Evolutionary conservation across 345 rosid species (phyloP), one percentile per base, ranked within the genome.

Genomic region (Hevea brasiliensis): DNA sequence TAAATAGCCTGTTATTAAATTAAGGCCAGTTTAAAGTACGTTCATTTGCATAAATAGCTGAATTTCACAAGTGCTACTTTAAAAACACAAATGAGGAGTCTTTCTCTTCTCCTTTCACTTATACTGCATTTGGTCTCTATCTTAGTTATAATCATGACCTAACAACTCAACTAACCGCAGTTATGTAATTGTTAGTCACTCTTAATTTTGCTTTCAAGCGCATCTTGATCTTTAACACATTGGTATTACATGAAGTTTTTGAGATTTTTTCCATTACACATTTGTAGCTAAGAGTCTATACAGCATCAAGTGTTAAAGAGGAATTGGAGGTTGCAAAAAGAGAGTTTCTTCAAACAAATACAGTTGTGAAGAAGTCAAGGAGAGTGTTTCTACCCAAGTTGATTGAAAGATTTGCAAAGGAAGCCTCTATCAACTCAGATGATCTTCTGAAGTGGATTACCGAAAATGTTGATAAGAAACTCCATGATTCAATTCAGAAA

Each of bases 381-480:
- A 91, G 84, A 82, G 88, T 90, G 57, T 84, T 88, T 51, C 82
- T 90, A 50, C 94, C 98, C 4, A 89, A 76, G 81, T 65, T 90
- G 72, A 77, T 94, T 1, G 97, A 92, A 72, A 82, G 92, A 67
- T 94, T 82, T 60, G 85, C 87, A 4, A 94, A 76, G 81, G 97
- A 94, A 82, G 84, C 92, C 54, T 81, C 86, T 5, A 62, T 94
- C 26, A 67, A 76, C 76, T 79, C 79, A 10, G 90, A 87, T 23
- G 88, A 90, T 68, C 84, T 92, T 41, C 85, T 88, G 72, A 80
- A 79, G 71, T 92, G 90, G 96, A 82, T 90, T 24, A 70, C 73
- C 0, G 77, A 87, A 67, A 92, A 85, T 7, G 81, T 82, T 9
- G 97, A 90, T 44, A 85, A 77, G 77, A 92, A 87, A 84, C 87